Evolutionary conservation across 768 basidiomycete genomes (phyloP).

Genomic region (Cystofilobasidium capitatum): DNA sequence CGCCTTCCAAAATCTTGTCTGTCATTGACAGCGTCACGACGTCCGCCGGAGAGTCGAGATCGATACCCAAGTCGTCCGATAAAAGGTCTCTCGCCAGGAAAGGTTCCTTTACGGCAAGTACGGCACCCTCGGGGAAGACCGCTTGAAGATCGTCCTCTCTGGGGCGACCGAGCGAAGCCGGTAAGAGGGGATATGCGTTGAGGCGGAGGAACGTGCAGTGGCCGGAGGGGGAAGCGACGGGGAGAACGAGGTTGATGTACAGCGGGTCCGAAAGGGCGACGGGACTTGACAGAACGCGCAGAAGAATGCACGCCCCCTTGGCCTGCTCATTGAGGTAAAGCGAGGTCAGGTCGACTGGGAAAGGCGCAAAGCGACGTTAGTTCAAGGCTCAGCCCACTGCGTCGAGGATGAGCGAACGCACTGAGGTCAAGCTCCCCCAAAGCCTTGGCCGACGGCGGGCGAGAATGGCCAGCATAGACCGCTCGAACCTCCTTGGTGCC

Average conservation of each 20-base stretch:
- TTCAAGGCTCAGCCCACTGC: no score
- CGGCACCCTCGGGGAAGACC: constrained; percentile 3
- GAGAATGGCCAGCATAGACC: background rate
- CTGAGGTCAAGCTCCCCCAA: background rate
- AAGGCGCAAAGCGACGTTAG: background rate
- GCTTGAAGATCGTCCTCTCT: constrained; percentile 8
- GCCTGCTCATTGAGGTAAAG: background rate
- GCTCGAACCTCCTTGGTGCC: background rate
- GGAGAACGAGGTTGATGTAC: constrained; percentile 14
- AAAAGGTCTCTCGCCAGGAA: background rate
- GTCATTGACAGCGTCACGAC: background rate
- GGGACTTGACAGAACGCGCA: constrained; percentile 8
- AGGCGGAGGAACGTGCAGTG: constrained; percentile 16
- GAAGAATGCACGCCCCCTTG: background rate
- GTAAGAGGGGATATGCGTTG: constrained; percentile 17
- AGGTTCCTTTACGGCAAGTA: constrained; percentile 18
- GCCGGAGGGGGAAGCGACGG: constrained; percentile 10
- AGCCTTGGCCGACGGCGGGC: background rate
- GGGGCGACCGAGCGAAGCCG: constrained; percentile 17
- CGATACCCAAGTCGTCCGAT: constrained; percentile 9
- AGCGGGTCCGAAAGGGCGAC: constrained; percentile 12
- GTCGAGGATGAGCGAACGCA: background rate
- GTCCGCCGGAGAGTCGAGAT: constrained; percentile 11
- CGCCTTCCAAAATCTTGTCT: background rate
- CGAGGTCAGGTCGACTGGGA: no score